Evolutionary conservation across 106 monocot genomes (phyloP), one percentile per base, ranked within the genome.

Genomic region (Dendrobium officinale): DNA sequence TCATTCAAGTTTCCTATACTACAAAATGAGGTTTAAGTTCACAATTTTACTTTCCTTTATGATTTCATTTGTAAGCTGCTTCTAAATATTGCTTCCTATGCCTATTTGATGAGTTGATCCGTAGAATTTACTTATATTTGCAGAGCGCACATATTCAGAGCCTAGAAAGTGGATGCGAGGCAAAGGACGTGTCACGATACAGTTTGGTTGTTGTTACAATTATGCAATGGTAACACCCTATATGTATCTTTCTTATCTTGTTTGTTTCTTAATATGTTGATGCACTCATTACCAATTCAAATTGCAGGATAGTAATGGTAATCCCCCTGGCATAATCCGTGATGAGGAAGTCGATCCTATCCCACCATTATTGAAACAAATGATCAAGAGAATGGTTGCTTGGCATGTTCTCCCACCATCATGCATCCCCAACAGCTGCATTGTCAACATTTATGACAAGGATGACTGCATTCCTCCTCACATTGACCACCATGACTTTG

Each of bases 181-280:
- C 20, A 99, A 99, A 85, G 95, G 94, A 4, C 89, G 94, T 4
- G 84, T 91, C 42, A 99, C 98, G 6, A 88, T 99, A 43, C 98
- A 99, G 54, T 99, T 99, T 68, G 98, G 98, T 49, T 99, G 98
- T 77, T 92, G 92, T 80, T 95, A 94, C 72, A 99, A 94, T 75
- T 91, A 92, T 83, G 91, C 98, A 47, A 24, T n/a, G 86, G 98
- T 99, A 88, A 70, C 22, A 44, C 19, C 47, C 40, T 78, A 16
- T 49, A 10, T 19, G 33, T 17, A 40, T 49, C 24, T 20, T 74
- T 13, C 0, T 76, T 10, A 27, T 76, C 26, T 2, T 49, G 0
- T 70, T 70, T 8, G 70, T 44, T 0, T 74, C 74, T 74, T 74
- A 37, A 20, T 19, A 42, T 74, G 41, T 22, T 74, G 19, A 20